Conservation (phyloP, 108 stramenopile genomes). For the Halocafeteria seosinensis region DNA sequence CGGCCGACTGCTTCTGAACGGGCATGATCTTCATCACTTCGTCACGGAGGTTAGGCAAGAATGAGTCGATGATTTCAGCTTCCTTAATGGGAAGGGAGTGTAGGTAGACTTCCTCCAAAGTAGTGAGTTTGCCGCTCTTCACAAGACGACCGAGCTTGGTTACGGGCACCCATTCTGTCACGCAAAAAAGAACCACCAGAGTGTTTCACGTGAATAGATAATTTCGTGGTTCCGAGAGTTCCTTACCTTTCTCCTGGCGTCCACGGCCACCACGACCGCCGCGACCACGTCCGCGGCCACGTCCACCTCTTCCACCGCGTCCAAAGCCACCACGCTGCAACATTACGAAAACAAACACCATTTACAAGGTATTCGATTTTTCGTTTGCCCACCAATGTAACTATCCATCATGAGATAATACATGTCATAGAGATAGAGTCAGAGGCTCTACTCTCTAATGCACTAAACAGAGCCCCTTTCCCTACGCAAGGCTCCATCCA, state of each 20-base stretch:
- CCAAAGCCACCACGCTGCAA: constrained; percentile 39
- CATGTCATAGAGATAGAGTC: no score
- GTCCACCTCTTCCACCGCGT: constrained; percentile 18
- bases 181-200: neutral
- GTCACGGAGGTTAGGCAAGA: constrained; percentile 64
- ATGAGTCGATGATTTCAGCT: constrained; percentile 94
- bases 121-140: constrained; percentile 94
- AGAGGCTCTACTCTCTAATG: no score
- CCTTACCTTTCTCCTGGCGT: constrained; percentile 76
- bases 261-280: constrained; percentile 68
- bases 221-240: constrained; percentile 46
- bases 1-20: constrained; percentile 97
- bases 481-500: no score
- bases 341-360: no score
- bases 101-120: constrained; percentile 97
- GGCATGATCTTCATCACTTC: constrained; percentile 99
- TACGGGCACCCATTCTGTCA: constrained; percentile 55
- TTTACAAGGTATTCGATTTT: no score
- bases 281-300: constrained; percentile 58
- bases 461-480: no score
- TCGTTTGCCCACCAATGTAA: no score
- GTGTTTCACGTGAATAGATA: neutral
- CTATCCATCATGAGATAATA: no score
- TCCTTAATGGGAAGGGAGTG: constrained; percentile 99
- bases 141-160: constrained; percentile 99